Evolutionary conservation across 768 basidiomycete genomes (phyloP), one percentile per base, ranked within the genome.

Genomic region (Suillus weaverae): DNA sequence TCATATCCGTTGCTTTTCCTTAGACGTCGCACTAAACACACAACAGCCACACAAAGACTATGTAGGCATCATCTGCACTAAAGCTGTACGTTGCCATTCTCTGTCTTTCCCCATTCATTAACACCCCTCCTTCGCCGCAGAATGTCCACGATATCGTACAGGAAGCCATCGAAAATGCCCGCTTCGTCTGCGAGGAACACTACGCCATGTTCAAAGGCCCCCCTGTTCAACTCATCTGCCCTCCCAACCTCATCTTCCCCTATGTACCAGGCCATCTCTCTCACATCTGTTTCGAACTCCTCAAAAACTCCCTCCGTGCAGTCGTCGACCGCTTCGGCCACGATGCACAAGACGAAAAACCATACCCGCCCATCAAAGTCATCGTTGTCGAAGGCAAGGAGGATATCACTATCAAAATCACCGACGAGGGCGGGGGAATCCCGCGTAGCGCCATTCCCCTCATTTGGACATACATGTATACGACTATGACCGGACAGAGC

Each of bases 391-490:
- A 97, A 73, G 96, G 97, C n/a, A 92, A 89, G 68, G 97, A 98
- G 73, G 97, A 99, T 72, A 97, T 99, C 71, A 99, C 97, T 3
- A 94, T 99, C 84, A 99, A 99, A 85, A 97, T 99, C 66, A 90
- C 88, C 1, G 97, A 99, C 73, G 97, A 99, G 75, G 97, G 97
- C 4, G 97, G 97, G 0, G 95, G 97, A 0, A 99, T 99, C 63
- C 86, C 94, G 32, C 78, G 81, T 78, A 90, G 83, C 66, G 93
- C 94, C 0, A 90, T 99, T 18, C 94, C 95, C 9, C 83, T 96
- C 54, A 97, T 99, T 61, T 99, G 97, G 97, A 99, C 97, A 64
- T 99, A 95, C 76, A 97, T 97, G 94, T 94, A 94, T 70, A 94
- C 93, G 60, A 94, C 90, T 14, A 91, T 92, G 92, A 80, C 80